Conservation (phyloP, 805 yeast genomes). For the Cyberlindnera xishuangbannaensis region DNA sequence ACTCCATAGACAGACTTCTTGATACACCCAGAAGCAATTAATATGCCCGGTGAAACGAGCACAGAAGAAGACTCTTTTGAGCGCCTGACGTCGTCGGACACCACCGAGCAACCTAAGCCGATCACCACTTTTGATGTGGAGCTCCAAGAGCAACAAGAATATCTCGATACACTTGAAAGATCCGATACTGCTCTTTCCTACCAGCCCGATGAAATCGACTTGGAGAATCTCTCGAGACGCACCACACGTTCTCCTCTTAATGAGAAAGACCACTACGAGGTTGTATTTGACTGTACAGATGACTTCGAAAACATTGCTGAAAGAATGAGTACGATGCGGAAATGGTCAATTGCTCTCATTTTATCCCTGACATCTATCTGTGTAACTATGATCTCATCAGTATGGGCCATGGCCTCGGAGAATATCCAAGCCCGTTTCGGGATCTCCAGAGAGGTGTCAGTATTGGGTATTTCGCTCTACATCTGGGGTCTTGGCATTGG, state of each 20-base stretch:
- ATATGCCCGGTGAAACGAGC: no score
- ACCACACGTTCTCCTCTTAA: slow-evolving; percentile 2
- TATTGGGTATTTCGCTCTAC: slow-evolving; percentile 57
- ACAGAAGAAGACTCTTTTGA: no score
- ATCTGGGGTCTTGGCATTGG: slow-evolving; percentile 68
- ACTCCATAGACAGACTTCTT: no score
- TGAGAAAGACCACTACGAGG: slow-evolving; percentile 25
- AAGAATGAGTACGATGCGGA: slow-evolving; percentile 38
- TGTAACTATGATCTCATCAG: slow-evolving; percentile 64
- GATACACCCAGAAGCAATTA: no score
- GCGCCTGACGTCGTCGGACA: no score
- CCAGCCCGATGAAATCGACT: slow-evolving; percentile 19
- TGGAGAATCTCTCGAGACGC: slow-evolving; percentile 13
- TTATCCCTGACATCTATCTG: slow-evolving; percentile 52
- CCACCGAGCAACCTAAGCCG: no score
- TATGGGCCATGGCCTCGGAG: slow-evolving; percentile 56
- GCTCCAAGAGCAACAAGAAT: no score
- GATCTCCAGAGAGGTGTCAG: slow-evolving; percentile 48
- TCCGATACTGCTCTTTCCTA: slow-evolving; percentile 6
- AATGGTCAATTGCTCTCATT: slow-evolving; percentile 50
- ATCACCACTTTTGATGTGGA: no score
- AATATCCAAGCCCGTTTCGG: slow-evolving; percentile 42
- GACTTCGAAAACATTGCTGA: slow-evolving; percentile 29
- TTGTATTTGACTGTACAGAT: slow-evolving; percentile 20
- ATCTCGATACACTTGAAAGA: slow-evolving; percentile 1